Conservation (phyloP, 768 basidiomycete genomes). For the Naganishia kalamii region DNA sequence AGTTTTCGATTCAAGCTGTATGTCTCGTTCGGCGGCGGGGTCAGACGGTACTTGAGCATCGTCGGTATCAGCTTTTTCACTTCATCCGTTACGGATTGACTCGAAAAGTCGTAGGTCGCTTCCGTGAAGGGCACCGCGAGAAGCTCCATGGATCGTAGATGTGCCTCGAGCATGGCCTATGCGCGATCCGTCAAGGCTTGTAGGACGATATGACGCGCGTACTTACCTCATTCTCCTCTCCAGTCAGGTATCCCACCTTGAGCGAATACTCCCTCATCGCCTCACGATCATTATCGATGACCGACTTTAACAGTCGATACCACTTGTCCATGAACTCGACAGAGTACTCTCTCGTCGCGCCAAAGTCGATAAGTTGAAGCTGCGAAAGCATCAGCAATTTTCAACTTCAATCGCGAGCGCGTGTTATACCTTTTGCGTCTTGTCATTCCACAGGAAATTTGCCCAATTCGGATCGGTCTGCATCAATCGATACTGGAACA, state of each 20-base stretch:
- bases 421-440: constrained; percentile 55
- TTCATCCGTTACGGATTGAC: constrained; percentile 58
- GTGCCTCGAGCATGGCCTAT: constrained; percentile 78
- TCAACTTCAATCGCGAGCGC: background rate
- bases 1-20: constrained; percentile 77
- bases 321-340: constrained; percentile 82
- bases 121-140: constrained; percentile 79
- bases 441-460: constrained; percentile 82
- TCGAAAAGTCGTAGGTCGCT: constrained; percentile 71
- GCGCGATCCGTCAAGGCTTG: background rate
- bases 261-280: constrained; percentile 67
- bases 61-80: constrained; percentile 78
- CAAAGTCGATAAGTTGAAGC: constrained; percentile 90
- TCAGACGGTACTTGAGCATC: constrained; percentile 81
- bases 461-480: constrained; percentile 99
- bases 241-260: constrained; percentile 83
- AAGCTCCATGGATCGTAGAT: constrained; percentile 72
- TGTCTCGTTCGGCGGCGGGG: constrained; percentile 88
- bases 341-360: constrained; percentile 81
- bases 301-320: constrained; percentile 75
- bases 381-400: constrained; percentile 34
- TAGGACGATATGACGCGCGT: background rate
- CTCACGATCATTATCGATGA: constrained; percentile 61
- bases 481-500: constrained; percentile 87
- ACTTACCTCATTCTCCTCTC: constrained; percentile 72